Evolutionary conservation across 129 eudicot genomes (phyloP), one percentile per base, ranked within the genome.

Genomic region (Deinandra increscens): DNA sequence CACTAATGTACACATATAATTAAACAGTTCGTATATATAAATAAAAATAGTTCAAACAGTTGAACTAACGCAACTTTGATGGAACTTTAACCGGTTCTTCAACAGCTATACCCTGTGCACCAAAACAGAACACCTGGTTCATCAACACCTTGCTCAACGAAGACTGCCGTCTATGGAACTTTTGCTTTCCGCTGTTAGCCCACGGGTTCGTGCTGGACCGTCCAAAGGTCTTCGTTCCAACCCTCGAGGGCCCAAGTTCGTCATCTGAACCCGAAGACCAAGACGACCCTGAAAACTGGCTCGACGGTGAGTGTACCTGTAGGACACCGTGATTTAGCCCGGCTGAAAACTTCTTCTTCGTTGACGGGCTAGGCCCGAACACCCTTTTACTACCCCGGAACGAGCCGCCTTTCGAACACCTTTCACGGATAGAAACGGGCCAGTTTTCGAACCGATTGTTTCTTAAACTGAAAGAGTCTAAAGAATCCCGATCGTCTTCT

Each of bases 71-170:
- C 53, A 45, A 65, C 36, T 77, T 55, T 63, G 80, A 49, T 60
- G 76, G 64, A 53, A 14, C 82, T 59, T 45, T 65, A 54, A 79
- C 75, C 1, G 88, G 62, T 29, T 79, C 74, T 9, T 86, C 89
- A 4, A 46, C 76, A 1, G 88, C 84, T 41, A 88, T 64, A 29
- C 97, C 87, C 48, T 84, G 88, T 54, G 88, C 86, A 12, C 97
- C 97, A 33, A 86, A 86, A 65, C 98, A 91, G 48, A 91, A 84
- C 72, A 80, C 91, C 38, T 77, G 82, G 55, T 91, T 88, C 91
- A 91, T 82, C 83, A 79, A 53, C 34, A 73, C 79, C 75, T 75
- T 72, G 70, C 79, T 91, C 66, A 91, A 88, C 0, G 95, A 88
- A 18, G 66, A 68, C 6, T 72, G 81, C 38, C 83, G 64, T 38